These are phyloP conservation scores for Sporormia fimetaria DNA, from an alignment of 495 filamentous ascomycete genomes.

Conservation along the genomic window DNA sequence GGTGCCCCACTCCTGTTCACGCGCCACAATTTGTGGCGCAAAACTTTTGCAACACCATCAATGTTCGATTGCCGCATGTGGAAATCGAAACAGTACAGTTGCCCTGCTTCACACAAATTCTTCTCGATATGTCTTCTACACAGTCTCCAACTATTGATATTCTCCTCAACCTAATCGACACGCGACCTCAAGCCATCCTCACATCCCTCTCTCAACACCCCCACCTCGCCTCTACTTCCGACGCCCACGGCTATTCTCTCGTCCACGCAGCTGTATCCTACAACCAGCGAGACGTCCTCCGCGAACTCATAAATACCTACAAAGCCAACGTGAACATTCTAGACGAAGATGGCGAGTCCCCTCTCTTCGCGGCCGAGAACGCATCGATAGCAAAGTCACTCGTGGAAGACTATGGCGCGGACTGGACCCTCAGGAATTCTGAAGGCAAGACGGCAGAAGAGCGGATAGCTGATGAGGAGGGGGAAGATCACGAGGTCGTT, in stretches of 20 bases:
- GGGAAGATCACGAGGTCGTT: slow-evolving; percentile 24
- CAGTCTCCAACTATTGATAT: slow-evolving; percentile 28
- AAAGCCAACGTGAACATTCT: slow-evolving; percentile 64
- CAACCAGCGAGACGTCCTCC: slow-evolving; percentile 68
- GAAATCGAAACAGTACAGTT: too few relatives aligned
- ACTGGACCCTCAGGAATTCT: slow-evolving; percentile 33
- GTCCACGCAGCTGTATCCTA: slow-evolving; percentile 90
- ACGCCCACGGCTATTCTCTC: slow-evolving; percentile 56
- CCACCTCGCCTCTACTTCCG: slow-evolving; percentile 28
- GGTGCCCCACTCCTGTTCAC: neutral
- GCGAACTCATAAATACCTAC: slow-evolving; percentile 64
- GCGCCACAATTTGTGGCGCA: neutral
- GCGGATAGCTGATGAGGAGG: slow-evolving; percentile 38
- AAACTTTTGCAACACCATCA: slow-evolving; percentile 1
- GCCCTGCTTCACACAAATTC: too few relatives aligned
- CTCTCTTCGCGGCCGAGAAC: slow-evolving; percentile 74
- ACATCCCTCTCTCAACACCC: slow-evolving; percentile 27
- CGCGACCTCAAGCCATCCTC: slow-evolving; percentile 28
- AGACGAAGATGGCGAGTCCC: slow-evolving; percentile 85
- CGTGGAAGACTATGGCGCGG: slow-evolving; percentile 68
- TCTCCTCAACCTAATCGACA: slow-evolving; percentile 34
- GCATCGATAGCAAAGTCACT: slow-evolving; percentile 62
- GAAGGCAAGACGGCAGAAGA: slow-evolving; percentile 36
- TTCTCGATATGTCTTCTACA: neutral
- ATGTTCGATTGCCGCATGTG: neutral